Percentiles rank a stretch among this genome's conserved stretches.
These are phyloP conservation scores for Henckelia pumila DNA, from an alignment of 257 asterid genomes.

Conservation along the genomic window DNA sequence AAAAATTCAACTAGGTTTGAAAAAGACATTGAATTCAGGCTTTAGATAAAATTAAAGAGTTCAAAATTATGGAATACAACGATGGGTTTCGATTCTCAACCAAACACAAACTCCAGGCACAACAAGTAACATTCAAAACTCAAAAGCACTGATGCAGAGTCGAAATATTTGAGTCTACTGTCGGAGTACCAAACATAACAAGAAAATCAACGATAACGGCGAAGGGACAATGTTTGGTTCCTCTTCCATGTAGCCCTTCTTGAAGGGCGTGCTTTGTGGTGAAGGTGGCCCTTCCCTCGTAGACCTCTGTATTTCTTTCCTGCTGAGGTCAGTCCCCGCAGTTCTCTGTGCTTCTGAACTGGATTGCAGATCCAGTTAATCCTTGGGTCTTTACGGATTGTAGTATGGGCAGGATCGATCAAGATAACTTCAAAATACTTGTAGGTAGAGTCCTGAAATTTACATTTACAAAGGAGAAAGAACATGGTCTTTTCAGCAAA, in stretches of 20 bases:
- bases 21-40: no score
- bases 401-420: conserved; percentile 33
- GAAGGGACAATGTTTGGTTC: conserved; percentile 36
- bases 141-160: not conserved
- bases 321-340: conserved; percentile 38
- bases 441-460: conserved; percentile 34
- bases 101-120: not conserved
- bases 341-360: conserved; percentile 39
- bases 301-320: conserved; percentile 39
- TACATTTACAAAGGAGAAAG: not conserved
- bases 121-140: no score
- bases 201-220: not conserved
- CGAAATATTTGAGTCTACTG: not conserved
- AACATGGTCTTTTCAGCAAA: not conserved
- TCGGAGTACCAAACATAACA: not conserved
- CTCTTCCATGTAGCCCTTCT: conserved; percentile 43
- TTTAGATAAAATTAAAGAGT: not conserved
- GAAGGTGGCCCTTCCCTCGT: conserved; percentile 34
- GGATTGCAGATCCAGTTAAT: conserved; percentile 42
- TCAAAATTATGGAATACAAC: not conserved
- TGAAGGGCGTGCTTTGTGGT: conserved; percentile 40
- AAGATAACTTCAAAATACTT: conserved; percentile 35
- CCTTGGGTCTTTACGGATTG: conserved; percentile 36
- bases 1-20: not conserved
- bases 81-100: not conserved